These are phyloP conservation scores for Citrullus colocynthis DNA, from an alignment of 306 rosid genomes.

Conservation along the genomic window DNA sequence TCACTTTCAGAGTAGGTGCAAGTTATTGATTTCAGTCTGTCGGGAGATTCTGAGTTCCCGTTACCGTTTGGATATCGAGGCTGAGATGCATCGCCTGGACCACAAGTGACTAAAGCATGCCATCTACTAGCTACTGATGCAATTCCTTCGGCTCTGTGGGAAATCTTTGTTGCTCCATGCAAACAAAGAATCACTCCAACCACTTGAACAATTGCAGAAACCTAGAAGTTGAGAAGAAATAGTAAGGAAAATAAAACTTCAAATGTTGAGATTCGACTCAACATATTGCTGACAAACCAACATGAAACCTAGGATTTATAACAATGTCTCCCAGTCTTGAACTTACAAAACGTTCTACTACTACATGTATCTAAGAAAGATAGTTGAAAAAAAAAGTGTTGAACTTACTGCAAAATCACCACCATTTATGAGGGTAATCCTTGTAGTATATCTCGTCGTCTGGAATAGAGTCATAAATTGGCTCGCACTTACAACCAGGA, in stretches of 20 bases:
- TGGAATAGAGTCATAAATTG: constrained; percentile 26
- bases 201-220: constrained; percentile 25
- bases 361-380: neutral
- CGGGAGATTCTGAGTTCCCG: constrained; percentile 3
- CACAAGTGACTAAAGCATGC: constrained; percentile 44
- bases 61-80: neutral
- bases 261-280: neutral
- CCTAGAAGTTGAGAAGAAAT: constrained; percentile 13
- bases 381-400: neutral
- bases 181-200: constrained; percentile 30
- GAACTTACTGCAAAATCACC: constrained; percentile 38
- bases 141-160: constrained; percentile 34
- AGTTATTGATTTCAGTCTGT: neutral
- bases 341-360: neutral
- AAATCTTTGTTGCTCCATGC: constrained; percentile 34
- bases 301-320: neutral
- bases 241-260: neutral
- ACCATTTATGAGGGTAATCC: constrained; percentile 25
- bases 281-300: neutral
- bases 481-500: constrained; percentile 26
- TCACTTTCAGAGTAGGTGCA: constrained; percentile 27
- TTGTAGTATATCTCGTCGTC: constrained; percentile 16
- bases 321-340: neutral
- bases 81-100: constrained; percentile 9
- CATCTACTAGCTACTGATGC: constrained; percentile 33